Evolutionary conservation across 306 rosid species (phyloP), one percentile per base, ranked within the genome.

Genomic region (Dicorynia guianensis): DNA sequence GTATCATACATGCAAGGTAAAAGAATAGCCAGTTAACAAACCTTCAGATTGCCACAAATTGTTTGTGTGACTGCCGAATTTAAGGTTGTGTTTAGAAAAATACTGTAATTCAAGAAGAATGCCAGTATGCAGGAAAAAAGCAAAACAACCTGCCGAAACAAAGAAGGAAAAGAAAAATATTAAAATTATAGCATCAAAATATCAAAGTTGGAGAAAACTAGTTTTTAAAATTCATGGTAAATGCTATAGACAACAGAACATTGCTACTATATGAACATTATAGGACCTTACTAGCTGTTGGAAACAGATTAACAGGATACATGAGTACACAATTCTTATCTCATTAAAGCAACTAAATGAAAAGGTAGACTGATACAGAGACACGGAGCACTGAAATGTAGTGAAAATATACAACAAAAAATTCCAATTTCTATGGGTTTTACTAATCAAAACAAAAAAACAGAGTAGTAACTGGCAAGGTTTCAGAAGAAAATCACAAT

Each of bases 11-110:
- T 67, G 40, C 25, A 55, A 72, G 73, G 74, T 11, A 57, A 62
- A 82, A 55, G 61, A 42, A 40, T 57, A 47, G 74, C 67, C 44
- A 49, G 63, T 17, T 72, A 13, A 80, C 88, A 79, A 78, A 90
- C 97, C 96, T 90, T 92, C 78, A 92, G 73, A 74, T 88, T 90
- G 57, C 97, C 96, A 47, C 97, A 89, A 64, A 92, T 89, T 57
- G 97, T 89, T 80, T 92, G 96, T 0, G 90, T 85, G 12, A 92
- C 78, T 5, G 97, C 93, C 56, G 97, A 92, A 85, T 92, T 92
- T n/a, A 92, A 86, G 59, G 96, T 92, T 38, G 97, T 92, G 78
- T 92, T 92, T 35, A 92, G 89, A 64, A 92, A 92, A 81, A 92
- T 85, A 79, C 93, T 77, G 82, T 88, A 92, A 72, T 92, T 92